Percentiles rank a stretch among this genome's conserved stretches.
phyloP scores from a whole-genome alignment of 2,329 filamentous ascomycete genomes.

The Aspergillus japonicus region DNA sequence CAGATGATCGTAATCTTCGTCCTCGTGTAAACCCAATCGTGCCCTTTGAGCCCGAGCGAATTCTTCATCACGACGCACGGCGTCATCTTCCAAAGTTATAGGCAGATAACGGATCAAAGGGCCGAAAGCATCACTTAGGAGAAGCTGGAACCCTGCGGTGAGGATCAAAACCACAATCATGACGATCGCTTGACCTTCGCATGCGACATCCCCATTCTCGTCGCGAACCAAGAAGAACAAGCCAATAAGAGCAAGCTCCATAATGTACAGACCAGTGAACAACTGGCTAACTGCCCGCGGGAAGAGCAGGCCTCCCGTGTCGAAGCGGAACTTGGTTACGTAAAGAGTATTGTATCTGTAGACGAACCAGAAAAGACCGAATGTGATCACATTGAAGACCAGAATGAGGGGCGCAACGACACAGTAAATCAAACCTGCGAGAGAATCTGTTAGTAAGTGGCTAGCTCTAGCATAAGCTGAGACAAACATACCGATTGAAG shows the following conservation, averaged over 20 bases:
- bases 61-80: constrained; percentile 82
- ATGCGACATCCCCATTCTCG: constrained; percentile 54
- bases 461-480: neutral
- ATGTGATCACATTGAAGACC: constrained; percentile 90
- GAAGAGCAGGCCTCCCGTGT: constrained; percentile 90
- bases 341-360: constrained; percentile 97
- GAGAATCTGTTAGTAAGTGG: constrained; percentile 10
- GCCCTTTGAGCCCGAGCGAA: constrained; percentile 77
- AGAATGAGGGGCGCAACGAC: constrained; percentile 87
- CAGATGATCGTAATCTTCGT: constrained; percentile 41
- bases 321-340: constrained; percentile 81
- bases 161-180: constrained; percentile 76
- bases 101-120: constrained; percentile 87
- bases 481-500: constrained; percentile 68
- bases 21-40: constrained; percentile 61
- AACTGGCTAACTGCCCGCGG: constrained; percentile 92
- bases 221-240: constrained; percentile 78
- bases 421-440: constrained; percentile 70
- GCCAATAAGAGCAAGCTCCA: constrained; percentile 87
- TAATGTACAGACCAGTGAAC: constrained; percentile 90
- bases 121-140: constrained; percentile 79
- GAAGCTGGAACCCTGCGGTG: constrained; percentile 73
- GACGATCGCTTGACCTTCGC: constrained; percentile 72
- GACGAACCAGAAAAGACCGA: constrained; percentile 86
- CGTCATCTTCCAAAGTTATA: constrained; percentile 93